These are phyloP conservation scores for Dactylellina cionopaga DNA, from an alignment of 2,329 filamentous ascomycete species.

Conservation along the genomic window DNA sequence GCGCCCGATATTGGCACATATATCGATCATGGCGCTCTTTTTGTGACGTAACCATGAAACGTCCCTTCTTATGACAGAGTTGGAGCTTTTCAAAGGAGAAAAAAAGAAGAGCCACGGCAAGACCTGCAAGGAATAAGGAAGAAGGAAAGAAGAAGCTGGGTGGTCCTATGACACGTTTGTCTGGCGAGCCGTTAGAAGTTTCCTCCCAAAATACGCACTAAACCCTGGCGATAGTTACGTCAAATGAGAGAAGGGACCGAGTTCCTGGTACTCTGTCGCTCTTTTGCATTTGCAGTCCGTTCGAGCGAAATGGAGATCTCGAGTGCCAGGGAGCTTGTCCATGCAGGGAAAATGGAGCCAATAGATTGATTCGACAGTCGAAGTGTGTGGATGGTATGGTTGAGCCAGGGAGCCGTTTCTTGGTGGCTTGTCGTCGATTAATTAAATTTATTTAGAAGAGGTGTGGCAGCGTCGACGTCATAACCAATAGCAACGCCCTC, in stretches of 20 bases:
- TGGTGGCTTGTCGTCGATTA: constrained; percentile 12
- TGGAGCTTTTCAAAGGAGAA: not conserved
- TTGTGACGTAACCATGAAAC: constrained; percentile 33
- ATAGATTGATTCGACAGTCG: not conserved
- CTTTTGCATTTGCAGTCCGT: not conserved
- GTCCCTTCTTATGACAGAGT: not conserved
- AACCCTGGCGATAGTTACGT: constrained; percentile 4
- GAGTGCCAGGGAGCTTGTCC: constrained; percentile 11
- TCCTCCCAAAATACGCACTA: not conserved
- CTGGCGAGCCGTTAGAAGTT: not conserved
- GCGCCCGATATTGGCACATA: not conserved
- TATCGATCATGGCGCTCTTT: constrained; percentile 1
- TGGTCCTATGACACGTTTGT: constrained; percentile 26
- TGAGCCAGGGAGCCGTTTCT: not conserved
- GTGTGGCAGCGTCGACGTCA: constrained; percentile 26
- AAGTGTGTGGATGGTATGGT: not conserved
- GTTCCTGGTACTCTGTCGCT: constrained; percentile 11
- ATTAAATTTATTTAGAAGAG: not conserved
- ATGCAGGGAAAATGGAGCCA: constrained; percentile 31
- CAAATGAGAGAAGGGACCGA: constrained; percentile 20
- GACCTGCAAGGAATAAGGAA: constrained; percentile 1
- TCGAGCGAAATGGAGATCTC: not conserved
- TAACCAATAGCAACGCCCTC: not conserved
- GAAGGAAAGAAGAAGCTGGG: not conserved
- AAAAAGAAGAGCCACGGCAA: constrained; percentile 10